Conservation (phyloP, 2,329 filamentous ascomycete species). For the Cryphonectria radicalis region DNA sequence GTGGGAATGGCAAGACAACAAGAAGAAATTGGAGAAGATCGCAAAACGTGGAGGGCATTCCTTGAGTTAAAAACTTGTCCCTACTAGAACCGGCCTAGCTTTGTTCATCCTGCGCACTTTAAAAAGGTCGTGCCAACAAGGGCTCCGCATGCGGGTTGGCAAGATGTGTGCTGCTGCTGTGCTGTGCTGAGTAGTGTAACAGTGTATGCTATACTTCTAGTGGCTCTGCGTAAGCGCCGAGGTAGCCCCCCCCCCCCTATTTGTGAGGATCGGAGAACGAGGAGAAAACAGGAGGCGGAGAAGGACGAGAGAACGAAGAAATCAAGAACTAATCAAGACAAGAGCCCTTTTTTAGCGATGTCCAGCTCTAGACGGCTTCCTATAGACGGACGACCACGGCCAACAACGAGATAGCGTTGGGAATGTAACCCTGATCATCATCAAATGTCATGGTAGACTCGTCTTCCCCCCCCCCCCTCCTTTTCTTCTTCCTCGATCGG, state of each 20-base stretch:
- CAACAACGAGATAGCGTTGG: not conserved
- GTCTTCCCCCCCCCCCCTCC: too few species aligned
- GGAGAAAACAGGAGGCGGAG: not conserved
- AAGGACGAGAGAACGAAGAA: not conserved
- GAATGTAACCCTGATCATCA: not conserved
- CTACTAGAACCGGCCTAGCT: slow-evolving; percentile 18
- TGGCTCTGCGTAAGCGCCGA: not conserved
- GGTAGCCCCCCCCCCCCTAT: not conserved
- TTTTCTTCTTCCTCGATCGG: too few species aligned
- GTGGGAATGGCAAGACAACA: not conserved
- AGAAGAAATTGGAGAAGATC: not conserved
- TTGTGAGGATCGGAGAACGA: not conserved
- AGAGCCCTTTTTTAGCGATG: not conserved
- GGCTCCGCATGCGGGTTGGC: slow-evolving; percentile 3
- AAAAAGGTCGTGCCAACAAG: not conserved
- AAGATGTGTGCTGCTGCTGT: not conserved
- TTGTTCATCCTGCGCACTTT: not conserved
- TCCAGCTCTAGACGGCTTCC: not conserved
- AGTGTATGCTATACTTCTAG: not conserved
- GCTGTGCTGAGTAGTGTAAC: not conserved
- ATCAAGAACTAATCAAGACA: not conserved
- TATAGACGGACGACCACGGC: not conserved
- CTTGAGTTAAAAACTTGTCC: not conserved
- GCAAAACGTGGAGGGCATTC: not conserved
- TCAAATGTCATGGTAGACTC: too few species aligned